Conservation (phyloP, 441 rosid genomes). For the Daphne laureola region DNA sequence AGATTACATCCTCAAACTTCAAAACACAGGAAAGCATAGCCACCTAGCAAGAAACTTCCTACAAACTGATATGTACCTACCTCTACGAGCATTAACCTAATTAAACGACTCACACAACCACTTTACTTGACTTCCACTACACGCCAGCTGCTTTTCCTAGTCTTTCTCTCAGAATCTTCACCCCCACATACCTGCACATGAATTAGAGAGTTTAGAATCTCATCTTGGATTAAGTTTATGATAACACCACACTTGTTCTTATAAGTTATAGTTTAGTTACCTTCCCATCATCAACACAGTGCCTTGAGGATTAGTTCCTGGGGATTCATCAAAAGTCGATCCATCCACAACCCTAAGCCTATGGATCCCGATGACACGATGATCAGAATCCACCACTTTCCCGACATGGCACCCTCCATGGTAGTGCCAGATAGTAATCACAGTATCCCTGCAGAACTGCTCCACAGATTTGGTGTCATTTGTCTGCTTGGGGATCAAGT, state of each 20-base stretch:
- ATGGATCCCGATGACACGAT: slow-evolving; percentile 56
- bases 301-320: slow-evolving; percentile 96
- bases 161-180: slow-evolving; percentile 80
- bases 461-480: slow-evolving; percentile 80
- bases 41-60: slow-evolving; percentile 14
- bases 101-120: slow-evolving; percentile 7
- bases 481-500: slow-evolving; percentile 61
- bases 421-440: slow-evolving; percentile 95
- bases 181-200: slow-evolving; percentile 80
- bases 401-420: slow-evolving; percentile 95
- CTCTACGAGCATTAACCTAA: neutral
- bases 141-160: slow-evolving; percentile 49
- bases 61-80: slow-evolving; percentile 11
- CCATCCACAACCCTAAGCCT: slow-evolving; percentile 85
- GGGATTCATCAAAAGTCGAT: slow-evolving; percentile 67
- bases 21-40: neutral
- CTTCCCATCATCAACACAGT: slow-evolving; percentile 98
- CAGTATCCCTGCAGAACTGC: slow-evolving; percentile 95
- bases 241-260: slow-evolving; percentile 3
- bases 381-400: slow-evolving; percentile 51
- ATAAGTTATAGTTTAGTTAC: slow-evolving; percentile 24
- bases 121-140: slow-evolving; percentile 23
- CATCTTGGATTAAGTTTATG: neutral
- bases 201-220: neutral
- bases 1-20: no score